These are phyloP conservation scores for Pseudocercospora fijiensis DNA, from an alignment of 2,329 filamentous ascomycete genomes.

Conservation along the genomic window DNA sequence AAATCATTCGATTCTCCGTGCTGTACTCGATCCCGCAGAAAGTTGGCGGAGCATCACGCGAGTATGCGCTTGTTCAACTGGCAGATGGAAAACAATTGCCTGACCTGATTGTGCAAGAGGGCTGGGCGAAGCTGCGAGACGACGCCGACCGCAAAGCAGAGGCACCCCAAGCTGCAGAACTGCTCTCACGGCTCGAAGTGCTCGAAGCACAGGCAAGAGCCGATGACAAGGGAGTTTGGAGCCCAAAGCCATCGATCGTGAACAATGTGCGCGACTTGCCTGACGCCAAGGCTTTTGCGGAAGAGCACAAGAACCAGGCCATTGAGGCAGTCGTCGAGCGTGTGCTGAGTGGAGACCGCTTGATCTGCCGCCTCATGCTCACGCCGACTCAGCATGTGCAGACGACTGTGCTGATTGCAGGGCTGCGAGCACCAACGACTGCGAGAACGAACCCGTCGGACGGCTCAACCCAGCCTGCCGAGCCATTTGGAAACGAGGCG, in stretches of 20 bases:
- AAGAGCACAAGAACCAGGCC: slow-evolving; percentile 79
- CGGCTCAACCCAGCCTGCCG: slow-evolving; percentile 76
- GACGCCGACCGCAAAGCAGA: slow-evolving; percentile 92
- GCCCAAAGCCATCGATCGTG: slow-evolving; percentile 62
- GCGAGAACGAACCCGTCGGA: slow-evolving; percentile 77
- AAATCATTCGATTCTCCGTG: slow-evolving; percentile 78
- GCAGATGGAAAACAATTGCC: slow-evolving; percentile 75
- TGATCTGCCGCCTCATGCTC: slow-evolving; percentile 78
- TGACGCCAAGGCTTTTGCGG: slow-evolving; percentile 71
- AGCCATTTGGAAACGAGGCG: slow-evolving; percentile 87
- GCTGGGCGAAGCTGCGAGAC: slow-evolving; percentile 90
- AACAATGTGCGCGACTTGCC: slow-evolving; percentile 79
- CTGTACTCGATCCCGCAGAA: slow-evolving; percentile 80
- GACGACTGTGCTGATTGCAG: slow-evolving; percentile 84
- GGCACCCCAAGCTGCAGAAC: slow-evolving; percentile 66
- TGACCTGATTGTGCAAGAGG: slow-evolving; percentile 79
- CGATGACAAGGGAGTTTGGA: slow-evolving; percentile 80
- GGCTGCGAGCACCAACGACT: slow-evolving; percentile 84
- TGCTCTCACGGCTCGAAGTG: slow-evolving; percentile 73
- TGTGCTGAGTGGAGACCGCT: slow-evolving; percentile 84
- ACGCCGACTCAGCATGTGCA: slow-evolving; percentile 83
- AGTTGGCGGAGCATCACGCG: slow-evolving; percentile 61
- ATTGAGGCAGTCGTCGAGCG: slow-evolving; percentile 82
- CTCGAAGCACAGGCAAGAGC: slow-evolving; percentile 75
- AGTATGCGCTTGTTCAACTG: slow-evolving; percentile 80